Evolutionary conservation across 768 basidiomycete genomes (phyloP), one percentile per base, ranked within the genome.

Genomic region (Kwoniella dendrophila): DNA sequence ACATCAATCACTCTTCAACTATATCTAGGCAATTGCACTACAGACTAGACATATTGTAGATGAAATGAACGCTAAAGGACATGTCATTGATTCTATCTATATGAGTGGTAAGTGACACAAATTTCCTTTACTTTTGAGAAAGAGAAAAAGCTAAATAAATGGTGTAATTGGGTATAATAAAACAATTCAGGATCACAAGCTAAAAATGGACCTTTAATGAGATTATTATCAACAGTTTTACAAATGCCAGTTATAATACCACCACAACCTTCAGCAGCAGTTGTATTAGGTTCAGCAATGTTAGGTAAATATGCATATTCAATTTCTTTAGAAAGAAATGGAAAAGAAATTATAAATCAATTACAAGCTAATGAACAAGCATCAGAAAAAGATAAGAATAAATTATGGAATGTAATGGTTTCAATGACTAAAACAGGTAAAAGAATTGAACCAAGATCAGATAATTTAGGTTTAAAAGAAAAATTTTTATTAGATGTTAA

Each of bases 21-120:
- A n/a, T n/a, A n/a, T 20, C 18, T 51, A 80, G 81, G 86, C 92
- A 20, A 94, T 99, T 78, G 90, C 92, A 16, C 85, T 96, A 24
- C 94, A 97, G 79, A 96, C 92, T 30, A 84, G 90, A 11, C 93
- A 96, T 79, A 98, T 99, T 78, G 82, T 98, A 62, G 90, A 93
- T 71, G 85, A 86, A 63, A 88, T 98, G 83, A 95, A 97, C 80
- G 77, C 75, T n/a, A 84, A 86, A 26, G 95, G 94, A 0, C 95
- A 98, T 79, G 73, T 82, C 20, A 87, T 99, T 71, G 83, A 84
- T 51, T 85, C 86, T 30, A 87, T 99, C 73, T 96, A 91, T 82
- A 89, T 98, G 85, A 89, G 87, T 53, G 82, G 82, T 76, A 61
- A 57, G 74, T 63, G 11, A 14, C n/a, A n/a, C n/a, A n/a, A n/a